Evolutionary conservation across 1,139 yeast genomes (phyloP), one percentile per base, ranked within the genome.

Genomic region (Zhuliangozyma blackwelliae): DNA sequence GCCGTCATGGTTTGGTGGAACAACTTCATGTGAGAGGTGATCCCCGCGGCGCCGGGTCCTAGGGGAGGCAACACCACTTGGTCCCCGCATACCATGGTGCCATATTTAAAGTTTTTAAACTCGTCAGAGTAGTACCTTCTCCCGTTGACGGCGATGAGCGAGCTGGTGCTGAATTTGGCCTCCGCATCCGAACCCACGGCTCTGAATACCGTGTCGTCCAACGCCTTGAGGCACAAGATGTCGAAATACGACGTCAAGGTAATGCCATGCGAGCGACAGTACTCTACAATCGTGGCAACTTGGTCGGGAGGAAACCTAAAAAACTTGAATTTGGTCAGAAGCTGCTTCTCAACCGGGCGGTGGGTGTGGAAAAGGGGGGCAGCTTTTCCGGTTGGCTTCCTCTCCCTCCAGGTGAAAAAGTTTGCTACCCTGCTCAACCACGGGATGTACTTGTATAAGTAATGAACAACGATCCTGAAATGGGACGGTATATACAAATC

Each of bases 241-340:
- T 53, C 45, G 25, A 62, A 43, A 37, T 52, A 56, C 1, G 67
- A 49, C 2, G 68, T 60, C 16, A 64, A 35, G 1, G 68, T 59
- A 7, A 57, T 36, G 2, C 49, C 49, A 13, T 59, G 43, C 2
- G 36, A 23, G 19, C 54, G 49, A 32, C 61, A 52, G 26, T 40
- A 46, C 10, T 31, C 28, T 6, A 49, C 32, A 7, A 61, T 41
- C 4, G 32, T 16, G 3, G 28, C 30, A 5, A 50, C 36, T 33
- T 48, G 39, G 0, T 31, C 38, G 3, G 52, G 40, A 1, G 45
- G 27, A 27, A 57, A 37, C 10, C 44, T 45, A 7, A 61, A 34
- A 6, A 49, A 25, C 29, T 48, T 51, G 41, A 39, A 51, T n/a
- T 44, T 38, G 4, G 57, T 34, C 4, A 35, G 33, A 5, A 46